Base-by-base conservation (phyloP, 2,329 filamentous ascomycete genomes). In the Bipolaris cookei region DNA sequence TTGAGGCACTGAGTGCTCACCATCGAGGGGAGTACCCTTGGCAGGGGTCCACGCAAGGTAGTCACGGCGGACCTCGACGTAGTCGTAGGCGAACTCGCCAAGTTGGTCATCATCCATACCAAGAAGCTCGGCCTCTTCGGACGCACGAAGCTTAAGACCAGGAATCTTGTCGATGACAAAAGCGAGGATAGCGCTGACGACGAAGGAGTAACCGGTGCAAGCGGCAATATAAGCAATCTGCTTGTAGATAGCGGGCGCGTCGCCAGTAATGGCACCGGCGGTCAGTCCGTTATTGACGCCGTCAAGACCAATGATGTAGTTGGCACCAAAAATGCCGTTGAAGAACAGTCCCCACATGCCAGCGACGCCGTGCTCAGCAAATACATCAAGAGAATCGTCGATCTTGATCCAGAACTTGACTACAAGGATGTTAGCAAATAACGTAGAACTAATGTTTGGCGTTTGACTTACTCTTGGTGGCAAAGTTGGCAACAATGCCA, bases 101-200 rank as follows among this genome's bases (percentile, higher is more conserved):
- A 94, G 90, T 80, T 95, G 91, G 78, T 94, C 90, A 73, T 94
- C 91, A 71, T 95, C 91, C 90, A 94, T 93, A 66, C 91, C 91
- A 54, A 94, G 86, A 11, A 94, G 86, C 78, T 95, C 91, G 21
- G 91, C 91, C 77, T 93, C 89, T 71, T 92, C 90, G 23, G 86
- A 89, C 7, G 90, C 90, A 56, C 91, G 90, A 43, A 95, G 88
- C 75, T 92, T 86, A 18, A 95, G 84, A 44, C 90, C 90, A 23
- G 91, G 91, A 20, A 92, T 82, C 62, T 87, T 75, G 79, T 95
- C 88, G 79, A 95, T 90, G 70, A 80, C 73, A 78, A 89, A 91
- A 59, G 90, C 90, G 67, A 95, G 84, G 67, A 89, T 72, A 54
- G 89, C 88, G 58, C 88, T 91, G 68, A 95, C 82, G 70, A 87